Evolutionary conservation across 1,284 basidiomycete genomes (phyloP), one percentile per base, ranked within the genome.

Genomic region (Inonotus obliquus): DNA sequence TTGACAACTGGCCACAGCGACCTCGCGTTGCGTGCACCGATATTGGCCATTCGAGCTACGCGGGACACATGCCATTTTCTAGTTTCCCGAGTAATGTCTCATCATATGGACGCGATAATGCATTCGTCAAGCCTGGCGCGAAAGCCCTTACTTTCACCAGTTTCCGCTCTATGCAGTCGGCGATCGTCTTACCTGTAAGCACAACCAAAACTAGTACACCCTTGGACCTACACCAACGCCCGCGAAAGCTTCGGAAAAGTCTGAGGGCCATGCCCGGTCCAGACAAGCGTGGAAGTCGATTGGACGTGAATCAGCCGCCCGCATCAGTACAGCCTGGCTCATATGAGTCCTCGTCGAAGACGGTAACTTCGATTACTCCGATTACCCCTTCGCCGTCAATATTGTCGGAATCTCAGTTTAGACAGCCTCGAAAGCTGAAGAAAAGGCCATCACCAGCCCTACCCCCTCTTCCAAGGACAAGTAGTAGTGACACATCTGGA

Each of bases 241-340:
- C 62, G 13, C 62, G 62, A 29, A 63, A 63, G 62, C 58, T 63
- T 39, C 59, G 55, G 32, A 63, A 63, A 19, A 60, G 48, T 35
- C 25, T 60, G 9, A 63, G 48, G 48, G n/a, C 58, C 13, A 27
- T 32, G 19, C n/a, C 48, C 35, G n/a, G 23, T 5, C 14, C 53
- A 29, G 45, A 52, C 21, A 32, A 25, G 17, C 41, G 35, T 19
- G 21, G 45, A 21, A 52, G 35, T 49, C 56, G 21, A 35, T 25
- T 38, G 32, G n/a, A 29, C 11, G 21, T 48, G 32, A 13, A 38
- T 51, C 35, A 21, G 37, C n/a, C 51, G 51, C 32, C 29, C 14
- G 11, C 47, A 25, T 37, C 56, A 25, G 25, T n/a, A 23, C 21
- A 10, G 39, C 55, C 39, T 11, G 17, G 23, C 29, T 7, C 13